Percentiles rank a stretch among this genome's conserved stretches.
These are phyloP conservation scores for Sporothrix pseudoabietina DNA, from an alignment of 2,329 filamentous ascomycete species.

Conservation along the genomic window DNA sequence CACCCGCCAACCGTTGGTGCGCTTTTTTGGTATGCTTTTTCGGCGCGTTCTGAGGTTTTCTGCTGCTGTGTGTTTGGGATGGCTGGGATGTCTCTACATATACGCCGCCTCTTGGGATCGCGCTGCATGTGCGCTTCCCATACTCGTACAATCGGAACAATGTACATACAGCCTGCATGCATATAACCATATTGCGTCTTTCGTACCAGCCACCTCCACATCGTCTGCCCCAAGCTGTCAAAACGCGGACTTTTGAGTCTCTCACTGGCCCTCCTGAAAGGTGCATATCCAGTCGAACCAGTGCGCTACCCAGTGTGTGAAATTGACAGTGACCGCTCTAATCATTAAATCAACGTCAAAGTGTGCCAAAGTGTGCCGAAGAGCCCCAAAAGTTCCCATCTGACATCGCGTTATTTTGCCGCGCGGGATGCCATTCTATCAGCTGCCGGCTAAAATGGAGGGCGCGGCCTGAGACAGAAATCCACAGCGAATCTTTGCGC, in stretches of 20 bases:
- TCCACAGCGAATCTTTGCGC: not conserved
- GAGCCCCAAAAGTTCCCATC: too few relatives aligned
- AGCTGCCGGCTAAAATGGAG: not conserved
- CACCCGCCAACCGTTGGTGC: not conserved
- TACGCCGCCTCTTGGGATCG: not conserved
- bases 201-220: not conserved
- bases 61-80: not conserved
- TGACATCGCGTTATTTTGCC: slow-evolving; percentile 6
- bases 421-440: slow-evolving; percentile 3
- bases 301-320: not conserved
- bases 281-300: not conserved
- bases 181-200: not conserved
- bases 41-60: not conserved
- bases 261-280: not conserved
- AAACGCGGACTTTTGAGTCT: not conserved
- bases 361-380: not conserved
- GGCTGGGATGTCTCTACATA: not conserved
- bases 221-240: not conserved
- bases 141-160: not conserved
- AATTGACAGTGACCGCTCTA: not conserved
- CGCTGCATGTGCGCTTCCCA: not conserved
- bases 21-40: not conserved
- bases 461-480: slow-evolving; percentile 8
- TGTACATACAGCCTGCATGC: slow-evolving; percentile 7
- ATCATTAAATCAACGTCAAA: not conserved